Base-by-base conservation (phyloP, 2,329 filamentous ascomycete genomes). In the Microsporum canis region DNA sequence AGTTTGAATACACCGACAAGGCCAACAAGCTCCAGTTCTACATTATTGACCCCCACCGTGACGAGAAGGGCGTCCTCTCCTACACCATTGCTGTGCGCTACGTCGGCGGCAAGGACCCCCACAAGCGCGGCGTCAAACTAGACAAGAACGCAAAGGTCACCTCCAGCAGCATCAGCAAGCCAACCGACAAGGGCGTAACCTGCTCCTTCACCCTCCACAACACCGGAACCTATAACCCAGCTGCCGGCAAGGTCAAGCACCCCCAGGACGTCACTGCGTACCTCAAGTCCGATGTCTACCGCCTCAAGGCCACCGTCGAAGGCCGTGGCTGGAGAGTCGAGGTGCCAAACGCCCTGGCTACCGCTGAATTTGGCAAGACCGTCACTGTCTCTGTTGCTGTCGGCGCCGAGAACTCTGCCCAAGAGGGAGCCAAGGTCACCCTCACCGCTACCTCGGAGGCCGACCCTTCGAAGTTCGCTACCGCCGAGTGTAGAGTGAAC, bases 261-360 rank as follows among this genome's bases (percentile, higher is more conserved):
- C 62, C 62, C 10, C 62, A 65, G 34, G 64, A 65, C 56, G 59
- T 63, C 1, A 62, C 62, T 10, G 6, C 55, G 47, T 61, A 62
- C 49, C 29, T 64, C 17, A 64, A 65, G 41, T 63, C 60, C 3
- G 64, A 65, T 36, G 64, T 65, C n/a, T 65, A 65, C 61, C 61
- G 64, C 5, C 61, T 65, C 38, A 62, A 64, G 34, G 64, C 64
- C 51, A 56, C 36, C 3, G 64, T 65, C 4, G 29, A 62, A 10
- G 61, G 64, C 49, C 23, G 61, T 7, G 64, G 64, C 49, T 65
- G 64, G 64, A 64, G 57, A 34, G 64, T 64, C 2, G 64, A 65
- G 43, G 39, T 65, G 36, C 64, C 63, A 8, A 65, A 65, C 34
- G 64, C 64, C 7, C 47, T 65, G 10, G 49, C 64, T 27, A 57